phyloP scores from a whole-genome alignment of 1,139 yeast genomes.

The Hemisphaericaspora xylanilytica region DNA sequence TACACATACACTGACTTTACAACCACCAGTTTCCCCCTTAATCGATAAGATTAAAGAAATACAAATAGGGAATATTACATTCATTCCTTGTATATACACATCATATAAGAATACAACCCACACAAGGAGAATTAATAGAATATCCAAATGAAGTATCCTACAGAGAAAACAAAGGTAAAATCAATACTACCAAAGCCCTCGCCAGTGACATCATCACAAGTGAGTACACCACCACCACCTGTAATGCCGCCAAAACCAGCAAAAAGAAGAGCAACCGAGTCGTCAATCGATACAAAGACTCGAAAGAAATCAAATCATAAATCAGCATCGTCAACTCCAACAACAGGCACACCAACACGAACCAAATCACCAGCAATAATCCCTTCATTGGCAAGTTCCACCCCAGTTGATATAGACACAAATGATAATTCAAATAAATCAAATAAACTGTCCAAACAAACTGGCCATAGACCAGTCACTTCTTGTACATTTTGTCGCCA shows the following conservation, averaged over 20 bases:
- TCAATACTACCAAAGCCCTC: conserved; percentile 25
- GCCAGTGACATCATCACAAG: conserved; percentile 11
- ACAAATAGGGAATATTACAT: no score
- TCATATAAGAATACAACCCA: no score
- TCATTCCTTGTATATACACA: no score
- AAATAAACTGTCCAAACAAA: conserved; percentile 21
- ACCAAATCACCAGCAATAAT: background rate
- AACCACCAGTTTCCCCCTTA: no score
- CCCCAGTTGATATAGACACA: background rate
- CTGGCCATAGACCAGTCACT: conserved; percentile 78
- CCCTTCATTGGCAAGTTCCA: conserved; percentile 7
- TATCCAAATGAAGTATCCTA: conserved; percentile 11
- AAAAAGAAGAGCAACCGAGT: conserved; percentile 1
- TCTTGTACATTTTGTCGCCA: conserved; percentile 94
- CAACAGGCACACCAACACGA: background rate
- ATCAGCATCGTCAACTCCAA: no score
- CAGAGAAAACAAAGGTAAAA: conserved; percentile 41
- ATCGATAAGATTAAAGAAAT: no score
- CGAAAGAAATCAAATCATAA: background rate
- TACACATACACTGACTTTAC: no score
- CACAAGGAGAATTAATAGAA: no score
- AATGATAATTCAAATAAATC: background rate
- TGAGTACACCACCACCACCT: conserved; percentile 12
- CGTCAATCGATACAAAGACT: background rate
- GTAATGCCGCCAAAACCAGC: conserved; percentile 7